These are phyloP conservation scores for Ophiostoma piceae DNA, from an alignment of 2,329 filamentous ascomycete genomes.

Conservation along the genomic window DNA sequence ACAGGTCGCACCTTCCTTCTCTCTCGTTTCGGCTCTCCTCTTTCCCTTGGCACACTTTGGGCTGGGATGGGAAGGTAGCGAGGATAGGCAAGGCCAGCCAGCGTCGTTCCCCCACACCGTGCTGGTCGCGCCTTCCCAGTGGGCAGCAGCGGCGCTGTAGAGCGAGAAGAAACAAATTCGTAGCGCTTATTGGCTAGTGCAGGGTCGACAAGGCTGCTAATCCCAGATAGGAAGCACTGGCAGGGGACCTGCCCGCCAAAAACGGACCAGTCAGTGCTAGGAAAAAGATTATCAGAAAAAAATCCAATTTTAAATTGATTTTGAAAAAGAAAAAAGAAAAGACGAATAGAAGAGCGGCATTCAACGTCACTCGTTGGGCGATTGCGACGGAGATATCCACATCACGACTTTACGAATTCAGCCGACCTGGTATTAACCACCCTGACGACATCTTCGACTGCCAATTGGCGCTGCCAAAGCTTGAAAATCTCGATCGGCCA, in stretches of 20 bases:
- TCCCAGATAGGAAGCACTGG: constrained; percentile 7
- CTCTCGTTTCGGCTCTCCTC: constrained; percentile 10
- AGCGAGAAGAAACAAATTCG: constrained; percentile 8
- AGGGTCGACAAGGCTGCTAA: constrained; percentile 9
- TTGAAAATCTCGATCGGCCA: not conserved
- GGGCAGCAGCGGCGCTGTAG: not conserved
- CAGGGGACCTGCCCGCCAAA: constrained; percentile 9
- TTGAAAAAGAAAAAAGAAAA: not conserved
- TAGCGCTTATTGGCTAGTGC: not conserved
- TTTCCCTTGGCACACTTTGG: constrained; percentile 9
- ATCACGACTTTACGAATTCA: not conserved
- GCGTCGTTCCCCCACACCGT: constrained; percentile 9
- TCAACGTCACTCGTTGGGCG: not conserved
- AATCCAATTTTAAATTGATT: constrained; percentile 7
- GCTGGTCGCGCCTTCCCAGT: constrained; percentile 1
- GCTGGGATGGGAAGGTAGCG: not conserved
- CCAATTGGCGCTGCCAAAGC: not conserved
- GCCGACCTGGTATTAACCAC: not conserved
- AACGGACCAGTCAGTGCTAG: not conserved
- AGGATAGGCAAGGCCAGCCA: not conserved
- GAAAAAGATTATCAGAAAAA: not conserved
- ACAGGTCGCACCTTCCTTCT: constrained; percentile 1
- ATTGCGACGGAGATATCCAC: not conserved
- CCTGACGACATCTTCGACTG: not conserved
- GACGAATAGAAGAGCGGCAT: not conserved